Evolutionary conservation across 83 land plant species (phyloP).

Genomic region (Picea abies): DNA sequence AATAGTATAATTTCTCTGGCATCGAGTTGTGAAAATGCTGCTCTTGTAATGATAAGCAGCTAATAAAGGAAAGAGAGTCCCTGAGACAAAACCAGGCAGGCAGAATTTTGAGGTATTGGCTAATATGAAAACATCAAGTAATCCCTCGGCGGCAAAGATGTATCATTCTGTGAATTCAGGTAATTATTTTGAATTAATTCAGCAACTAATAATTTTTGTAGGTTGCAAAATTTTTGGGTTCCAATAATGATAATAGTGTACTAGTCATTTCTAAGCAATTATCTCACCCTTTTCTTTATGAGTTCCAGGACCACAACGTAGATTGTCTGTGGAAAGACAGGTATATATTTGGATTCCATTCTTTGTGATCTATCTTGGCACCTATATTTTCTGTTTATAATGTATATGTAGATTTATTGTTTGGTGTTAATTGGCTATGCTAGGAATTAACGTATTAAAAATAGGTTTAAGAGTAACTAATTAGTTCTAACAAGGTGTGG

Average conservation of each 20-base stretch:
- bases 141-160: slow-evolving; percentile 26
- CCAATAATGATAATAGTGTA: neutral
- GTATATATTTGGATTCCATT: neutral
- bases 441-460: neutral
- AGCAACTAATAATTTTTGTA: neutral
- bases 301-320: neutral
- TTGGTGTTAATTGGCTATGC: neutral
- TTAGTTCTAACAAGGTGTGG: neutral
- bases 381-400: neutral
- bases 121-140: slow-evolving; percentile 24
- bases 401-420: neutral
- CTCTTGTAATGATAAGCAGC: neutral
- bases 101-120: slow-evolving; percentile 24
- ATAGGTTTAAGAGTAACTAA: neutral
- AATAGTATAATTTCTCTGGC: neutral
- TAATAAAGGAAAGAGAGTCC: slow-evolving; percentile 28
- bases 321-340: neutral
- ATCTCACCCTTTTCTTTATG: no score
- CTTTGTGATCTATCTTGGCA: no score
- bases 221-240: neutral
- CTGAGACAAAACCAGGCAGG: slow-evolving; percentile 31
- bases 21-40: neutral
- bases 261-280: neutral
- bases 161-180: slow-evolving; percentile 23
- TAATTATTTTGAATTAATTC: neutral